phyloP scores from a whole-genome alignment of 2,329 filamentous ascomycete species.

The Aureobasidium sp. region DNA sequence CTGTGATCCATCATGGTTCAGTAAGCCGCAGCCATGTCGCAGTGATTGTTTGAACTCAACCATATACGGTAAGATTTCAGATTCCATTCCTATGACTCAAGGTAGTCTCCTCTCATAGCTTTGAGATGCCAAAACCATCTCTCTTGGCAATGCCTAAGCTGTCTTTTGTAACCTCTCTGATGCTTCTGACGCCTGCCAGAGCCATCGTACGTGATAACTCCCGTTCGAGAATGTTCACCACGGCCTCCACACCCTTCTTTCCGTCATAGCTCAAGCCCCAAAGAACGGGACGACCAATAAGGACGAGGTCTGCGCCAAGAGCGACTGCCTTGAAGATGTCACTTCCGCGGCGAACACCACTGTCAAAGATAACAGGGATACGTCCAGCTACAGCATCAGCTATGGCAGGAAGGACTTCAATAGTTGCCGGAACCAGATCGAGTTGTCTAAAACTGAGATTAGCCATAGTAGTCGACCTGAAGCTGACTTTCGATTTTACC shows the following conservation, averaged over 20 bases:
- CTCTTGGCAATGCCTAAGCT: constrained; percentile 20
- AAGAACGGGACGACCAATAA: constrained; percentile 20
- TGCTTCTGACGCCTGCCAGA: constrained; percentile 20
- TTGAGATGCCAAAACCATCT: constrained; percentile 21
- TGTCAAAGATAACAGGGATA: constrained; percentile 53
- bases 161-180: constrained; percentile 20
- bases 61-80: no score
- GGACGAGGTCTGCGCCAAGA: constrained; percentile 38
- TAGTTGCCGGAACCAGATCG: constrained; percentile 41
- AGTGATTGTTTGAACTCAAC: no score
- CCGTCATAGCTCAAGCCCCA: constrained; percentile 20
- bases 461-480: not conserved
- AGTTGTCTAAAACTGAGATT: constrained; percentile 48
- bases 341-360: constrained; percentile 45
- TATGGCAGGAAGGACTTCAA: constrained; percentile 37
- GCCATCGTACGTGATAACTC: constrained; percentile 23
- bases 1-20: no score
- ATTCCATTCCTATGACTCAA: no score
- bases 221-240: constrained; percentile 18
- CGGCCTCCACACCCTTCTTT: constrained; percentile 18
- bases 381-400: constrained; percentile 31
- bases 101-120: no score
- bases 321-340: constrained; percentile 51
- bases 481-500: not conserved
- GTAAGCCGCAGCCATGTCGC: no score